Evolutionary conservation across 1,139 yeast species (phyloP), one percentile per base, ranked within the genome.

Genomic region (Candida dubliniensis): DNA sequence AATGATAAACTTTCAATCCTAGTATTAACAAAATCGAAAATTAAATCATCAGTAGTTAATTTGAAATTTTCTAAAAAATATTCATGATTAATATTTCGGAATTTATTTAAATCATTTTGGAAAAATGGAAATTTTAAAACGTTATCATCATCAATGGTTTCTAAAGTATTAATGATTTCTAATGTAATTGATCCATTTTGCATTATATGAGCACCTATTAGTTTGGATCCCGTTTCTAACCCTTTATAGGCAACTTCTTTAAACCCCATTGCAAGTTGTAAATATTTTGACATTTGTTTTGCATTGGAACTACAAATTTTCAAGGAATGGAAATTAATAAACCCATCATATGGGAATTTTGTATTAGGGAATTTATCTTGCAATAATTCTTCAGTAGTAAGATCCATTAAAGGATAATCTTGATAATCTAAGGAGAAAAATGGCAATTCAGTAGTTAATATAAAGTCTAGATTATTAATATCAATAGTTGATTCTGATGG

Each of bases 201-300:
- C 10, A 87, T 71, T 0, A 83, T 95, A 53, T 84, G 85, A 1
- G 84, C 70, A 5, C 81, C 74, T 10, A 80, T 60, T 10, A 71
- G 63, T 42, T 77, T 70, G 4, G 85, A 77, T 1, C 85, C 87
- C 1, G 84, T 84, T 56, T 85, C 93, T 38, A 87, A 69, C 1
- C 88, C 89, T 48, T 63, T 72, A 54, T 74, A 79, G 1, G 90
- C 95, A 38, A 83, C 60, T 38, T 76, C 79, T 26, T 67, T 54
- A 59, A 87, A 87, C 0, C 95, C 96, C 69, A 82, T 76, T 3
- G 77, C 63, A 12, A 72, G 55, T 41, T 78, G 72, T 46, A 82
- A 77, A 56, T 72, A 77, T 26, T 66, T 61, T 0, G 95, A 82
- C 45, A 81, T 71, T 50, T 80, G 80, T 50, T 79, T 82, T 24